Percentiles rank a stretch among this genome's conserved stretches.
phyloP scores from a whole-genome alignment of 192 early-diverging fungal genomes.

The Geranomyces variabilis region DNA sequence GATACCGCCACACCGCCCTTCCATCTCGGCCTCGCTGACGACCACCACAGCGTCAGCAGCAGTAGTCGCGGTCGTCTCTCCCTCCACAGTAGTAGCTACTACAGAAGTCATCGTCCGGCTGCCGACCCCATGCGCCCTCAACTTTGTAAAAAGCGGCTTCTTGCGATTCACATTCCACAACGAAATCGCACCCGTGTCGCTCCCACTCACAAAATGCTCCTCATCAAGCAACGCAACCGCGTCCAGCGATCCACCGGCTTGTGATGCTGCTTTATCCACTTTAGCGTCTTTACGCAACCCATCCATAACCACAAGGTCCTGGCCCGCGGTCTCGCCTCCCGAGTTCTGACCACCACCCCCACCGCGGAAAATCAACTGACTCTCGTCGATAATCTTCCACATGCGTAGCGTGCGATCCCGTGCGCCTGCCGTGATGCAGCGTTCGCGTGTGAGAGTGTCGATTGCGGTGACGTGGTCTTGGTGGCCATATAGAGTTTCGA shows the following conservation, averaged over 20 bases:
- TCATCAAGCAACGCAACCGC: slow-evolving; percentile 92
- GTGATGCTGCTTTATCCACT: slow-evolving; percentile 32
- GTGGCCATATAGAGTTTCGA: slow-evolving; percentile 95
- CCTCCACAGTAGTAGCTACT: background rate
- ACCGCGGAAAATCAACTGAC: slow-evolving; percentile 89
- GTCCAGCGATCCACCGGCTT: slow-evolving; percentile 71
- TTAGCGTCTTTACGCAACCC: slow-evolving; percentile 44
- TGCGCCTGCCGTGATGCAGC: slow-evolving; percentile 86
- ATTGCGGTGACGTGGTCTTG: slow-evolving; percentile 88
- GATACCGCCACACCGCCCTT: slow-evolving; percentile 74
- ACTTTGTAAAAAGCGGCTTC: slow-evolving; percentile 84
- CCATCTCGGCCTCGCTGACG: slow-evolving; percentile 4
- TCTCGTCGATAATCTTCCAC: slow-evolving; percentile 96
- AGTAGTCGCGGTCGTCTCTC: background rate
- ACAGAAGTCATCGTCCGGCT: slow-evolving; percentile 18
- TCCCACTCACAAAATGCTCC: slow-evolving; percentile 87
- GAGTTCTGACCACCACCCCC: slow-evolving; percentile 48
- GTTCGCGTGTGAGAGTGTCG: slow-evolving; percentile 81
- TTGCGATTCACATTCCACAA: slow-evolving; percentile 92
- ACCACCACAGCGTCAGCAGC: slow-evolving; percentile 12
- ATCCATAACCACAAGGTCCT: slow-evolving; percentile 54
- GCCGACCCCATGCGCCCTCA: slow-evolving; percentile 72
- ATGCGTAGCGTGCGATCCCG: slow-evolving; percentile 88
- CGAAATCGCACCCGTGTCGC: slow-evolving; percentile 86
- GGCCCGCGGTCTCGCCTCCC: slow-evolving; percentile 28